phyloP scores from a whole-genome alignment of 2,329 filamentous ascomycete genomes.

The Penicillium fuscoglaucum region DNA sequence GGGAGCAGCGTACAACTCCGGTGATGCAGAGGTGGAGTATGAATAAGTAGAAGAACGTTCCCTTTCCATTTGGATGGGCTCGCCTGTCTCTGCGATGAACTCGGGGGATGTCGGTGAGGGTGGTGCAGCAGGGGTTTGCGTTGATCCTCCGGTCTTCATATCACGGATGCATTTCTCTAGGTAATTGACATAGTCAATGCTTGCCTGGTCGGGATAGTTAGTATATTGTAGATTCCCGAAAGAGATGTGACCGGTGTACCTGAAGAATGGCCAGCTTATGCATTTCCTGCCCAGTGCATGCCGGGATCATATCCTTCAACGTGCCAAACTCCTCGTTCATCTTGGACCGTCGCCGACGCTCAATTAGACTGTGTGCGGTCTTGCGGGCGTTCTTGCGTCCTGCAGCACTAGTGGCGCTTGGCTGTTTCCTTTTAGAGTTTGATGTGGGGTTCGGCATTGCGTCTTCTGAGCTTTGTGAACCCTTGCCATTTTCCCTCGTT shows the following conservation, averaged over 20 bases:
- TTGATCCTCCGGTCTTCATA: constrained; percentile 60
- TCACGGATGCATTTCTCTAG: constrained; percentile 83
- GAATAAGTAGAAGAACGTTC: constrained; percentile 24
- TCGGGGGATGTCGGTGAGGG: constrained; percentile 40
- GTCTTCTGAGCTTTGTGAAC: constrained; percentile 19
- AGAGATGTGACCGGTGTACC: constrained; percentile 52
- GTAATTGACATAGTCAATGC: constrained; percentile 94
- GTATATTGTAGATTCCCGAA: constrained; percentile 9
- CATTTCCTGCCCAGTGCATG: constrained; percentile 92
- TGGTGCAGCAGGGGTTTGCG: constrained; percentile 23
- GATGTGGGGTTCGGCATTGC: constrained; percentile 28
- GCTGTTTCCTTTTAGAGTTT: constrained; percentile 72
- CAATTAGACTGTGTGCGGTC: constrained; percentile 93
- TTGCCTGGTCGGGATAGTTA: constrained; percentile 65
- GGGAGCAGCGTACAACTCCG: constrained; percentile 32
- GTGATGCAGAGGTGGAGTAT: constrained; percentile 40
- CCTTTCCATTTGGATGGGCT: constrained; percentile 13
- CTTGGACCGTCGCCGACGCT: constrained; percentile 83
- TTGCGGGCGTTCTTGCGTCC: constrained; percentile 95
- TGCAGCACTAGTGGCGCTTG: constrained; percentile 73
- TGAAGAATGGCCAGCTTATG: constrained; percentile 95
- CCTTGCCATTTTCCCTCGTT: constrained; percentile 30
- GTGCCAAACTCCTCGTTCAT: constrained; percentile 99
- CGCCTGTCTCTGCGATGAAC: constrained; percentile 27
- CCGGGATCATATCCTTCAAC: constrained; percentile 91